phyloP scores from a whole-genome alignment of 371 early-diverging fungal genomes.

The Capillidium rhysosporum region DNA sequence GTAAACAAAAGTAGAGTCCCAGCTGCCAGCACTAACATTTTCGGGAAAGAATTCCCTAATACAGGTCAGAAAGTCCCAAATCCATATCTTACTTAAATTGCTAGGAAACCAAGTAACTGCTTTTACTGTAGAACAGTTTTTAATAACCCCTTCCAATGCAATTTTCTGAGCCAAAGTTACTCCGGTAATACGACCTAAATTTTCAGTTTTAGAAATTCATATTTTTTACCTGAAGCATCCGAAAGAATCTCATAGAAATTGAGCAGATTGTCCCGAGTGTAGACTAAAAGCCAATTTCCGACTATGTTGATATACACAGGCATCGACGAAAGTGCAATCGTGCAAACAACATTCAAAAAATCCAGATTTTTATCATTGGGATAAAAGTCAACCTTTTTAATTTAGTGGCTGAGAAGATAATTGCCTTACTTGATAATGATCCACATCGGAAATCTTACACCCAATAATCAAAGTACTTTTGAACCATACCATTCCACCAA shows the following conservation, averaged over 20 bases:
- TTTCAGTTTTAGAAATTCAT: not conserved
- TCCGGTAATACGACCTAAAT: constrained; percentile 8
- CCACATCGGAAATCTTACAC: constrained; percentile 21
- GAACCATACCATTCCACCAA: constrained; percentile 64
- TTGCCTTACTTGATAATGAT: constrained; percentile 33
- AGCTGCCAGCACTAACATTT: constrained; percentile 23
- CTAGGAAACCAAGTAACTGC: constrained; percentile 26
- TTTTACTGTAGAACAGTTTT: constrained; percentile 24
- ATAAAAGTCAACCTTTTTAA: constrained; percentile 39
- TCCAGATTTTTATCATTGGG: constrained; percentile 61
- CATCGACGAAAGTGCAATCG: constrained; percentile 17
- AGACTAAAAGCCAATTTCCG: constrained; percentile 35
- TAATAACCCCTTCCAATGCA: constrained; percentile 39
- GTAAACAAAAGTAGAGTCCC: constrained; percentile 23
- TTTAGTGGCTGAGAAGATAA: not conserved
- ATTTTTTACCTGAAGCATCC: constrained; percentile 13
- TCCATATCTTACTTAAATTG: constrained; percentile 14
- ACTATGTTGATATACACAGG: constrained; percentile 32
- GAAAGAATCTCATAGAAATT: constrained; percentile 18
- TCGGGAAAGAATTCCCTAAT: constrained; percentile 9
- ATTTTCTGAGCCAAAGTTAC: constrained; percentile 37
- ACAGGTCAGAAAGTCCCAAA: not conserved
- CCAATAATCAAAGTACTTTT: constrained; percentile 43
- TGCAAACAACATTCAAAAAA: constrained; percentile 28
- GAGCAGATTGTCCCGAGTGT: constrained; percentile 46